Evolutionary conservation across 1,284 basidiomycete genomes (phyloP).

Genomic region (Chondrostereum purpureum): DNA sequence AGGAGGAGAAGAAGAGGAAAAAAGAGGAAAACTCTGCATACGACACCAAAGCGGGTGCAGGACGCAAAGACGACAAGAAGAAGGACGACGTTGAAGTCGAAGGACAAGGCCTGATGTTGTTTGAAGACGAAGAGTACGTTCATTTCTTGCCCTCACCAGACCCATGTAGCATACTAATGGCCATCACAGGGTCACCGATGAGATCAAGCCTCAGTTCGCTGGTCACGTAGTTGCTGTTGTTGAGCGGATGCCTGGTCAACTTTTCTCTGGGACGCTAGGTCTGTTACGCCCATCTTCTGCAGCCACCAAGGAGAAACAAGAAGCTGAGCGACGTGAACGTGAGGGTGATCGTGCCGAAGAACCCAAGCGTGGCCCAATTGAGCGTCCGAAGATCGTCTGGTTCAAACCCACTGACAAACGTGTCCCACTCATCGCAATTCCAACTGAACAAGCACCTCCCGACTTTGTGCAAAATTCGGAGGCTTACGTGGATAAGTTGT

Average conservation of each 20-base stretch:
- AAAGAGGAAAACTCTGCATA: conserved; percentile 98
- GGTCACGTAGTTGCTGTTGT: conserved; percentile 99
- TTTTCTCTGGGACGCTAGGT: conserved; percentile 96
- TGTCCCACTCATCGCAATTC: conserved; percentile 97
- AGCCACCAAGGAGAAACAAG: conserved; percentile 99
- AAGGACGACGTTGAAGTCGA: conserved; percentile 99
- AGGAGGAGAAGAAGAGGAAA: conserved; percentile 99
- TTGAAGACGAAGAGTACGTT: conserved; percentile 92
- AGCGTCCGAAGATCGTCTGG: conserved; percentile 99
- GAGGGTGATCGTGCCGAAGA: conserved; percentile 87
- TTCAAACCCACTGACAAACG: conserved; percentile 99
- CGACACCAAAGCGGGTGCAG: conserved; percentile 67
- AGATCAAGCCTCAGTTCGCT: conserved; percentile 91
- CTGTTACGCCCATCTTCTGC: conserved; percentile 94
- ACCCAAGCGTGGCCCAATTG: conserved; percentile 66
- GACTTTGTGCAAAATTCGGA: conserved; percentile 97
- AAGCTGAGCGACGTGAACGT: conserved; percentile 93
- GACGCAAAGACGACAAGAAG: conserved; percentile 97
- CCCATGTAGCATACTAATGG: conserved; percentile 13
- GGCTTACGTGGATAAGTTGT: conserved; percentile 84
- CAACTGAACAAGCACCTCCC: conserved; percentile 95
- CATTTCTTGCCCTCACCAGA: conserved; percentile 3
- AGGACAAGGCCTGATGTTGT: conserved; percentile 92
- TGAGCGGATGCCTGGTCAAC: conserved; percentile 96
- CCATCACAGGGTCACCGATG: conserved; percentile 78